A percentile compares a stretch with the other conserved stretches of the same genome.
phyloP scores from a whole-genome alignment of 306 rosid genomes.

The Carpinus fangiana region DNA sequence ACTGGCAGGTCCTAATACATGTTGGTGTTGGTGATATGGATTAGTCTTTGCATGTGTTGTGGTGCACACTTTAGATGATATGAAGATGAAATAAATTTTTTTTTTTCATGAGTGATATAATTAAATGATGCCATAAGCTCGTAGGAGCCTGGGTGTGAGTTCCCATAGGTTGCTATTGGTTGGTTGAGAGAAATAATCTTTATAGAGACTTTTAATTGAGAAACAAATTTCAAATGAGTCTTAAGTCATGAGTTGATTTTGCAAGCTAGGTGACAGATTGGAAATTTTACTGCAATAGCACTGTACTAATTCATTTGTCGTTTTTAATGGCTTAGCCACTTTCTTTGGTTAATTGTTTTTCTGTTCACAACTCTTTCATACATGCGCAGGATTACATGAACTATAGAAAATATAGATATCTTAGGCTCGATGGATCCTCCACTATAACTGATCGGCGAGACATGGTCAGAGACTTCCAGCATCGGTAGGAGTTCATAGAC shows the following conservation, averaged over 20 bases:
- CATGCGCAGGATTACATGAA: slow-evolving; percentile 93
- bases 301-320: background rate
- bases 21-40: background rate
- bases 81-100: background rate
- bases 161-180: background rate
- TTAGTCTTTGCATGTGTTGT: background rate
- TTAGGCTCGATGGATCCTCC: slow-evolving; percentile 96
- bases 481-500: slow-evolving; percentile 54
- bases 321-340: background rate
- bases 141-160: background rate
- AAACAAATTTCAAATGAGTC: background rate
- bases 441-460: slow-evolving; percentile 94
- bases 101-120: background rate
- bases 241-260: slow-evolving; percentile 1
- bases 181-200: background rate
- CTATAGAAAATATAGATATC: slow-evolving; percentile 87
- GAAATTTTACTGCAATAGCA: slow-evolving; percentile 7
- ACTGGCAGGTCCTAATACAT: background rate
- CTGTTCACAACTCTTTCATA: slow-evolving; percentile 21
- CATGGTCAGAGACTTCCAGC: slow-evolving; percentile 97
- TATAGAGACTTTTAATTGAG: background rate
- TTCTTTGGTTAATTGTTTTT: background rate
- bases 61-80: background rate
- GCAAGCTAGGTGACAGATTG: slow-evolving; percentile 3
- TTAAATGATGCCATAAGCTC: background rate